phyloP scores from a whole-genome alignment of 169 alveolate genomes.

The Ichthyophthirius multifiliis region DNA sequence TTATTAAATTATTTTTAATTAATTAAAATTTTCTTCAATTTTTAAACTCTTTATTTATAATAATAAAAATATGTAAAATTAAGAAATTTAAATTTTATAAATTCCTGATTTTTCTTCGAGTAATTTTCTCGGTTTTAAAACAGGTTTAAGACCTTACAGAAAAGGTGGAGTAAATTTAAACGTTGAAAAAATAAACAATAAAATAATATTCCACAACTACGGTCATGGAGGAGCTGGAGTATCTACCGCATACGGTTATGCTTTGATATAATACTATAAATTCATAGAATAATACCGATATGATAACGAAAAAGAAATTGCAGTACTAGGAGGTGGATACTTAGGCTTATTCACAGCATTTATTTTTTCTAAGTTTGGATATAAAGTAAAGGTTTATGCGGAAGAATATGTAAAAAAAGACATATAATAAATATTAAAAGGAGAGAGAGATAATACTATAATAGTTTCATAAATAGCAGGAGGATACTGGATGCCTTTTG shows the following conservation, averaged over 20 bases:
- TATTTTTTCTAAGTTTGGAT: background rate
- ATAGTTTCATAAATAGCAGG: background rate
- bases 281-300: background rate
- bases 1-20: no score
- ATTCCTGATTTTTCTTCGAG: background rate
- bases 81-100: no score
- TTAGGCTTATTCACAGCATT: constrained; percentile 4
- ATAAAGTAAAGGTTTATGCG: background rate
- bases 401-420: background rate
- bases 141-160: background rate
- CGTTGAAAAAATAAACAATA: background rate
- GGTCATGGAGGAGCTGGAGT: constrained; percentile 11
- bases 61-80: no score
- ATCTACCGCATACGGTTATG: background rate
- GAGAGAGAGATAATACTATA: background rate
- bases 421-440: background rate
- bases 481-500: background rate
- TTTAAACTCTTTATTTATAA: no score
- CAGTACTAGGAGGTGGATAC: background rate
- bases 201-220: background rate
- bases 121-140: background rate
- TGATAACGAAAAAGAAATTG: background rate
- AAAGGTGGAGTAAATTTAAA: background rate
- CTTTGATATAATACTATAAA: background rate
- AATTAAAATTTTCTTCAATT: no score